phyloP scores from a whole-genome alignment of 83 land plant species.

The Larix sibirica region DNA sequence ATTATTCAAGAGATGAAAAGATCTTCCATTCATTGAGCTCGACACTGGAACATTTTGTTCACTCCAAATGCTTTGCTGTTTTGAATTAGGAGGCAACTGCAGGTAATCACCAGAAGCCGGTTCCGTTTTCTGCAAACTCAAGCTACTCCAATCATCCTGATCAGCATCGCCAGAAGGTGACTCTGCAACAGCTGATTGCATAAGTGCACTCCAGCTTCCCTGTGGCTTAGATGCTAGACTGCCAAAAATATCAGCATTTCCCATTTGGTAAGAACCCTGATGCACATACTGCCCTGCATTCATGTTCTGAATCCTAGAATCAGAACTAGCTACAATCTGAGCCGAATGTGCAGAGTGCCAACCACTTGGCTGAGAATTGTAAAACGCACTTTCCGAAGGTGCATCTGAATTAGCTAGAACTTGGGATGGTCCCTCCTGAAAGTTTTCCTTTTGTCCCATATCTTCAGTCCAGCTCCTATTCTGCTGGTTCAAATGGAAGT shows the following conservation, averaged over 20 bases:
- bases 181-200: conserved; percentile 78
- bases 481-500: conserved; percentile 32
- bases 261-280: conserved; percentile 23
- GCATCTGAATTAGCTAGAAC: conserved; percentile 45
- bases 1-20: conserved; percentile 25
- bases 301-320: conserved; percentile 17
- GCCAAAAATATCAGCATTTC: conserved; percentile 19
- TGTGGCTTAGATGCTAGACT: conserved; percentile 44
- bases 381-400: conserved; percentile 38
- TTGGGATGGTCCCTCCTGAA: conserved; percentile 28
- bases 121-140: conserved; percentile 30
- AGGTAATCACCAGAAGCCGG: conserved; percentile 21
- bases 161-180: conserved; percentile 43
- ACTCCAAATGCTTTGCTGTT: conserved; percentile 28
- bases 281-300: conserved; percentile 23
- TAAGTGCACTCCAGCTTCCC: conserved; percentile 83
- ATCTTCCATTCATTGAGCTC: conserved; percentile 27
- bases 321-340: neutral
- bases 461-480: conserved; percentile 24
- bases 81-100: conserved; percentile 21
- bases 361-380: neutral
- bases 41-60: conserved; percentile 28
- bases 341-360: neutral
- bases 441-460: conserved; percentile 24
- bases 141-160: conserved; percentile 61